Evolutionary conservation across 1,284 basidiomycete species (phyloP), one percentile per base, ranked within the genome.

Genomic region (Irpex sp.): DNA sequence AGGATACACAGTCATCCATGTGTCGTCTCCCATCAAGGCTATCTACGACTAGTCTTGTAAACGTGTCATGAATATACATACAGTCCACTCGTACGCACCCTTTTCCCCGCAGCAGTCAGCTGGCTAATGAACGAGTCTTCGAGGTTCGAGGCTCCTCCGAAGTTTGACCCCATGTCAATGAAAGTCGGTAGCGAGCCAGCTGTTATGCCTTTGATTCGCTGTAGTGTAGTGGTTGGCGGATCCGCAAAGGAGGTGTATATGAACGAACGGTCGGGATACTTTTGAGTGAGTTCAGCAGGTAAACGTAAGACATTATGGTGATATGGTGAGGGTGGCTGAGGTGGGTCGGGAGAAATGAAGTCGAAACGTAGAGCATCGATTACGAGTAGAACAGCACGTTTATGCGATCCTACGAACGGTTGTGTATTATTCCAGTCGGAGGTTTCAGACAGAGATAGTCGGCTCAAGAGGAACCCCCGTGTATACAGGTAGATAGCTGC

Each of bases 121-220:
- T 92, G 91, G 60, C 83, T 81, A 3, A 96, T 77, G 52, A 94
- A 77, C 0, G 91, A 96, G 75, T 99, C 97, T 76, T 99, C 97
- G 9, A 83, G 81, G 54, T 98, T 92, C 0, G 89, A 89, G 0
- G 89, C 88, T 0, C 87, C 94, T 19, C 91, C 93, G 78, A 99
- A 98, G 74, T 95, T 98, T 60, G 89, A 89, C 4, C 96, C 94
- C 21, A 93, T 84, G 72, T 99, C 97, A 58, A 99, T 86, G 71
- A 99, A 99, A 0, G 97, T 99, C 0, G 97, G 97, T 5, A 99
- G 79, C 0, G 94, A 96, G 3, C 97, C 97, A 0, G 97, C 98
- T 0, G 95, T 98, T 58, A 99, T 80, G 0, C 89, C 97, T 73
- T 99, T 99, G 72, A 99, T 89, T 1, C 97, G 85, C 75, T 99